These are phyloP conservation scores for Blastomyces gilchristii DNA, from an alignment of 2,329 filamentous ascomycete species.

Conservation along the genomic window DNA sequence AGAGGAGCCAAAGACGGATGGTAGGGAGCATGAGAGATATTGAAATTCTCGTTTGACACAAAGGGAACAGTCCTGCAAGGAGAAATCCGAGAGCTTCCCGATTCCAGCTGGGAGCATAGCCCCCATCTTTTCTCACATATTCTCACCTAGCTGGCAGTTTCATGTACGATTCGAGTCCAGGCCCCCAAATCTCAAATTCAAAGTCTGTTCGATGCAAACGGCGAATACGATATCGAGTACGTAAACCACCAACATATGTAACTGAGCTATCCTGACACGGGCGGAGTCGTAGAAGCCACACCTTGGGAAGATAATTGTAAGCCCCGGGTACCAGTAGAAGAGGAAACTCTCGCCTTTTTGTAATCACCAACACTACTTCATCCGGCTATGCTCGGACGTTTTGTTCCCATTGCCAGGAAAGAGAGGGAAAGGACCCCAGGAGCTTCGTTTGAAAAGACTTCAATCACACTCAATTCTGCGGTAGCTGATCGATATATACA, in stretches of 20 bases:
- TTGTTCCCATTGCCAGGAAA: background rate
- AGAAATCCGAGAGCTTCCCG: too few relatives aligned
- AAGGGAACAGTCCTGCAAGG: too few relatives aligned
- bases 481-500: background rate
- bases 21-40: too few relatives aligned
- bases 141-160: too few relatives aligned
- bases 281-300: background rate
- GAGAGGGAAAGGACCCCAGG: background rate
- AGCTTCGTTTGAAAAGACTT: background rate
- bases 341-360: background rate
- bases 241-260: too few relatives aligned
- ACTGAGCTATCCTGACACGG: too few relatives aligned
- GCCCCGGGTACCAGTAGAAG: background rate
- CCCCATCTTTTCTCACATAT: too few relatives aligned
- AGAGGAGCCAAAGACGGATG: too few relatives aligned
- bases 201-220: background rate
- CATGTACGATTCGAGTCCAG: too few relatives aligned
- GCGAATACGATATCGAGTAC: background rate
- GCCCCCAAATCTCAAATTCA: too few relatives aligned
- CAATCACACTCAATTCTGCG: background rate
- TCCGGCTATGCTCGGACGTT: background rate
- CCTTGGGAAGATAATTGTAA: background rate
- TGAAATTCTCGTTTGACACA: too few relatives aligned
- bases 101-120: too few relatives aligned
- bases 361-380: background rate